Base-by-base conservation (phyloP, 352 stramenopile genomes). In the Peronospora destructor region DNA sequence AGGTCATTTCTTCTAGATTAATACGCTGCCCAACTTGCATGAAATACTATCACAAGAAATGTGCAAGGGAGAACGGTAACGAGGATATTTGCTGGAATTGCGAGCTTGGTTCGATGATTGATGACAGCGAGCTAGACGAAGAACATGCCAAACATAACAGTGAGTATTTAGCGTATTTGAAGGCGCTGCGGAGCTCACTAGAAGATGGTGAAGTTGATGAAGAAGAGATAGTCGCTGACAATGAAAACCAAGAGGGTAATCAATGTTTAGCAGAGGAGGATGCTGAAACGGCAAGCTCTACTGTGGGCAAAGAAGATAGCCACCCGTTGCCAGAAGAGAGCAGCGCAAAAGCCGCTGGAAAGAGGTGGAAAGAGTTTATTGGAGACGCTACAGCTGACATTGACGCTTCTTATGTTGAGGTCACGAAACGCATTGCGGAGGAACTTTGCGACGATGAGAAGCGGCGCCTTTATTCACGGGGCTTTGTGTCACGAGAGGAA, bases 81-180 rank as follows among this genome's bases (percentile, higher is more conserved):
- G 76, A 84, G 16, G 77, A 56, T 6, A 49, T 76, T 10, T 91
- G 80, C 59, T 91, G 77, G 75, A 82, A 85, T 21, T 91, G 80
- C 42, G 75, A 88, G 45, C 56, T 83, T 34, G 68, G 81, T 25
- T 73, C 65, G 6, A 73, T 89, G 59, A 87, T 91, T 46, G 77
- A 91, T 33, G 80, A 91, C 43, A 85, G 61, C 6, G 77, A 87
- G 30, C 56, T 91, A 13, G 80, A 78, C 4, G 63, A 82, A 44
- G 63, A 69, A 17, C 56, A 74, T 9, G 69, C 56, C 7, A 68
- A 84, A 16, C 43, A 78, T 35, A 45, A 34, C 25, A 76, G 7
- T 50, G 52, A 28, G 64, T 87, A 68, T 61, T 78, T 38, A 46
- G 48, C 9, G 65, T 87, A 68, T 66, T 76, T 66, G 39, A 71